Evolutionary conservation across 2,329 filamentous ascomycete species (phyloP).

Genomic region (Metarhizium guizhouense): DNA sequence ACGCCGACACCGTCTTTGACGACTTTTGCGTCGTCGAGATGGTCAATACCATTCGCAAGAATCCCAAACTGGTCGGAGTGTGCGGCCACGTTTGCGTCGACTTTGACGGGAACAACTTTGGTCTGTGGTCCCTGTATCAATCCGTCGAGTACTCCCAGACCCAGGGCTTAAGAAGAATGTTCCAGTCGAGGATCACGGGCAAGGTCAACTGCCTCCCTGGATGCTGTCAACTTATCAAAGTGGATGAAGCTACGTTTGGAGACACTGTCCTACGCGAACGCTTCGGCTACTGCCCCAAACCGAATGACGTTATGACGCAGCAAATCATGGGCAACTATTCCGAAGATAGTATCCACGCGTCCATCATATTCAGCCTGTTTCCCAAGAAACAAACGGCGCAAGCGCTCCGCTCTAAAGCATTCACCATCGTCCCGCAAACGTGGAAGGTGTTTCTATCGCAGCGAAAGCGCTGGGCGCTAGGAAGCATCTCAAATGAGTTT

Average conservation of each 20-base stretch:
- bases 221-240: constrained; percentile 40
- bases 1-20: constrained; percentile 39
- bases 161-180: constrained; percentile 36
- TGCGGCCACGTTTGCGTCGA: constrained; percentile 40
- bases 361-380: constrained; percentile 36
- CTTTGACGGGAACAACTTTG: constrained; percentile 31
- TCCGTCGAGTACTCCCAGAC: constrained; percentile 39
- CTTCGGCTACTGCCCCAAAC: constrained; percentile 39
- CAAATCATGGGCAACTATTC: constrained; percentile 40
- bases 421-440: constrained; percentile 34
- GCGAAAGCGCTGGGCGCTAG: constrained; percentile 39
- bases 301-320: constrained; percentile 38
- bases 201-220: constrained; percentile 40
- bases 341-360: constrained; percentile 40
- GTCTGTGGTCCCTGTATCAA: constrained; percentile 37
- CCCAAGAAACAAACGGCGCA: constrained; percentile 35
- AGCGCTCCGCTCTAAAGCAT: constrained; percentile 36
- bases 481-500: constrained; percentile 39
- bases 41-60: constrained; percentile 31
- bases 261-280: constrained; percentile 34
- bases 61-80: constrained; percentile 34
- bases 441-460: constrained; percentile 40
- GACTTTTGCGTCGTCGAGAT: constrained; percentile 34
- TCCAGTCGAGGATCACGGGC: constrained; percentile 38
- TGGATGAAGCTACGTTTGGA: constrained; percentile 39